phyloP scores from a whole-genome alignment of 441 rosid genomes.

The Jatropha multifida region DNA sequence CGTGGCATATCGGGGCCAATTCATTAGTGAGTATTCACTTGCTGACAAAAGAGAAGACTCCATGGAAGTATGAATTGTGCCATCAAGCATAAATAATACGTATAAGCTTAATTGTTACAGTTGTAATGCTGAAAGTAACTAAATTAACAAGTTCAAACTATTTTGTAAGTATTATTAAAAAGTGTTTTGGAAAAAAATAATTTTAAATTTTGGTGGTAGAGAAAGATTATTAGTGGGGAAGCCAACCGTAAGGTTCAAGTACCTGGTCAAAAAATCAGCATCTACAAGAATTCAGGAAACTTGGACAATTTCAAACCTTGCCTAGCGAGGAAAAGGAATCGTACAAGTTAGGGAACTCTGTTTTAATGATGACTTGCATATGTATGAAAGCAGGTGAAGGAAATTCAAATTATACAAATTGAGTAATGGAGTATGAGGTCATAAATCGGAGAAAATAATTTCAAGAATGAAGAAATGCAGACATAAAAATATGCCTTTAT shows the following conservation, averaged over 20 bases:
- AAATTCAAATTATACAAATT: not conserved
- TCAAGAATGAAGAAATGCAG: no score
- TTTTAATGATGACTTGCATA: not conserved
- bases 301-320: not conserved
- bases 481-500: not conserved
- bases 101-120: no score
- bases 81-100: not conserved
- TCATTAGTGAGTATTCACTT: not conserved
- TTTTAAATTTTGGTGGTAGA: no score
- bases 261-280: not conserved
- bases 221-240: not conserved
- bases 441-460: not conserved
- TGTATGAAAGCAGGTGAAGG: not conserved
- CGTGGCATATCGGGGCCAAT: conserved; percentile 27
- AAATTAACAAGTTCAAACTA: no score
- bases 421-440: not conserved
- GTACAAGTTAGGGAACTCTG: conserved; percentile 2
- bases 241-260: not conserved
- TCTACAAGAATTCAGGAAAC: not conserved
- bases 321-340: not conserved
- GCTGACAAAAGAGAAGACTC: not conserved
- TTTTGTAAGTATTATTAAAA: no score
- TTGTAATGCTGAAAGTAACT: no score
- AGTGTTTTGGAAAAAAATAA: no score
- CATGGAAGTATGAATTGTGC: not conserved